A percentile compares a stretch with the other conserved stretches of the same genome.
Conservation (phyloP, 208 protist species). For the Leishmania mexicana region DNA sequence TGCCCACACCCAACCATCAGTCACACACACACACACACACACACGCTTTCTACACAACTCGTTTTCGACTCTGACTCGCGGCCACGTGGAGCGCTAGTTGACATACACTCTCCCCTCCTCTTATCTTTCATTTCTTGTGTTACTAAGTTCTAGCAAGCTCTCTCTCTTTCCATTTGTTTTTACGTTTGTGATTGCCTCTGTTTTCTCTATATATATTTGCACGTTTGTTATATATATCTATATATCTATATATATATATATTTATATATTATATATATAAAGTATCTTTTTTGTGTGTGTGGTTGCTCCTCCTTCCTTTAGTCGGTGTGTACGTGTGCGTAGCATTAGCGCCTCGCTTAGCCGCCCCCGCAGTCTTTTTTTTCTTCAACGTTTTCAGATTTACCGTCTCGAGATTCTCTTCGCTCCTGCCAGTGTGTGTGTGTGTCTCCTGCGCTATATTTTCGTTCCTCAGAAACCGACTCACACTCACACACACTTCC, state of each 20-base stretch:
- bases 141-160: conserved; percentile 2
- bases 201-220: neutral
- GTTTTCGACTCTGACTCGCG: conserved; percentile 3
- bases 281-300: neutral
- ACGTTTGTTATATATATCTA: neutral
- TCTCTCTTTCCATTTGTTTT: conserved; percentile 10
- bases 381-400: neutral
- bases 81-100: neutral
- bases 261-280: neutral
- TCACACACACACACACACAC: neutral
- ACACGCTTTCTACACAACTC: conserved; percentile 3
- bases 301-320: neutral
- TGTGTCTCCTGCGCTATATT: neutral
- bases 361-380: neutral
- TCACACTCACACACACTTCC: conserved; percentile 5
- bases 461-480: neutral
- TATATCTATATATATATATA: too few relatives aligned
- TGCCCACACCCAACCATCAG: neutral
- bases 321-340: conserved; percentile 6
- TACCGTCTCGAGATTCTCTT: neutral
- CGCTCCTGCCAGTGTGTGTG: neutral
- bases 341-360: neutral
- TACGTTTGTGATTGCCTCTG: neutral
- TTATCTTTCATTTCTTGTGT: conserved; percentile 6
- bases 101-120: neutral